These are phyloP conservation scores for Yamadazyma jaroonii DNA, from an alignment of 1,139 yeast genomes.

Conservation along the genomic window DNA sequence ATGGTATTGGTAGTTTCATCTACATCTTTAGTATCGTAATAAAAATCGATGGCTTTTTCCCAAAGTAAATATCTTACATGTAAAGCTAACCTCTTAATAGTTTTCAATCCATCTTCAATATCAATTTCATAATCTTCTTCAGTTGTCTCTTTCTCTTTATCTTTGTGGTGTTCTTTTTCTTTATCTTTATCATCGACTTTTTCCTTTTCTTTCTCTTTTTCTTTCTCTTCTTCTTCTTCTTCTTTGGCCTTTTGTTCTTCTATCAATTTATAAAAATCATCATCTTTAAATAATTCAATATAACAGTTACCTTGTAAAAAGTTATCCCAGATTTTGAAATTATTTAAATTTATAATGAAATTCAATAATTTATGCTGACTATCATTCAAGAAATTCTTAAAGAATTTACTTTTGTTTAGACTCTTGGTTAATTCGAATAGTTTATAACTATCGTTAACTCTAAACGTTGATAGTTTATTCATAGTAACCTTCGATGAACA, in stretches of 20 bases:
- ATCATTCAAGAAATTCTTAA: conserved; percentile 60
- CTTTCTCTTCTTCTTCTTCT: conserved; percentile 9
- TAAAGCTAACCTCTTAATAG: conserved; percentile 55
- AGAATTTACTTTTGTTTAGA: conserved; percentile 46
- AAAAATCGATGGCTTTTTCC: conserved; percentile 68
- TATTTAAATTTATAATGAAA: conserved; percentile 31
- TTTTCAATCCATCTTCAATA: conserved; percentile 47
- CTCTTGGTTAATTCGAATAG: conserved; percentile 49
- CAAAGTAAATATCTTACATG: conserved; percentile 67
- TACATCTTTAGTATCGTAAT: conserved; percentile 31
- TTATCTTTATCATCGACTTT: conserved; percentile 8
- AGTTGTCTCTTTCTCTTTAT: conserved; percentile 10
- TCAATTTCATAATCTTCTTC: conserved; percentile 21
- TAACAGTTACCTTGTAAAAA: conserved; percentile 53
- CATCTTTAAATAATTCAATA: conserved; percentile 27
- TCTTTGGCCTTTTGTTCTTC: conserved; percentile 6
- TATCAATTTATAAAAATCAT: conserved; percentile 5
- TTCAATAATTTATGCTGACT: conserved; percentile 56
- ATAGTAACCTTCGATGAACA: conserved; percentile 16
- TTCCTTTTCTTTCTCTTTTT: conserved; percentile 6
- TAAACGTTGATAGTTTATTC: conserved; percentile 46
- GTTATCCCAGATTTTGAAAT: conserved; percentile 46
- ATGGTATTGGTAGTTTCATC: conserved; percentile 24
- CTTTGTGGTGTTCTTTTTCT: conserved; percentile 8
- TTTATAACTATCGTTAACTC: conserved; percentile 34